Evolutionary conservation across 208 protist genomes (phyloP).

Genomic region (Tetramitus jugosus): DNA sequence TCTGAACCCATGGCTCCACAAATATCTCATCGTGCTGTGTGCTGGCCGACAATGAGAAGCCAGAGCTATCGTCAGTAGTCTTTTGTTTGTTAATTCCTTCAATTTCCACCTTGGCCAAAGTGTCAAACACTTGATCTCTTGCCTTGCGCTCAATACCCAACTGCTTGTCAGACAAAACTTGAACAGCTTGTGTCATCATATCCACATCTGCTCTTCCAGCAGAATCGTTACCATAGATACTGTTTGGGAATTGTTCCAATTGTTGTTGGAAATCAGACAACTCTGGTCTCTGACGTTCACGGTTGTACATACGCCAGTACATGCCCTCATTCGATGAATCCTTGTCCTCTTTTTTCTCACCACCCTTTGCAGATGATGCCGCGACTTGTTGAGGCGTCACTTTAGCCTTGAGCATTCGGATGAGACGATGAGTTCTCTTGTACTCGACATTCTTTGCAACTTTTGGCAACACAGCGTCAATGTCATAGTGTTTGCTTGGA

Average conservation of each 20-base stretch:
- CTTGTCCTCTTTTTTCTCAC: background rate
- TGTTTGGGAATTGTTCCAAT: background rate
- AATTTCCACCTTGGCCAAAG: too few species aligned
- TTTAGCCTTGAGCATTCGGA: background rate
- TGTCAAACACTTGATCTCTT: too few species aligned
- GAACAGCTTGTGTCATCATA: too few species aligned
- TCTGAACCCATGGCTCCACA: too few species aligned
- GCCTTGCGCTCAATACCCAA: too few species aligned
- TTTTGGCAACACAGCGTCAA: background rate
- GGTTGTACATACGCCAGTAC: background rate
- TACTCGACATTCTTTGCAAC: slow-evolving; percentile 13
- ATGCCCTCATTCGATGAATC: background rate
- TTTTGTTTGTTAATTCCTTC: too few species aligned
- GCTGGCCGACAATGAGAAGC: too few species aligned
- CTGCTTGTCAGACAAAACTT: too few species aligned
- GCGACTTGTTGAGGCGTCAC: background rate
- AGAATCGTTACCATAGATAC: background rate
- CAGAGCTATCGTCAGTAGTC: too few species aligned
- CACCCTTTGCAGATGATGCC: background rate
- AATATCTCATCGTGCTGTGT: too few species aligned
- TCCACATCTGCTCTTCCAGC: too few species aligned
- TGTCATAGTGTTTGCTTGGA: background rate
- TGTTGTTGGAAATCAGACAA: background rate
- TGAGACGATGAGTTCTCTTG: background rate
- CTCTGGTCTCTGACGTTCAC: background rate